Evolutionary conservation across 768 basidiomycete genomes (phyloP), one percentile per base, ranked within the genome.

Genomic region (Exidia glandulosa): DNA sequence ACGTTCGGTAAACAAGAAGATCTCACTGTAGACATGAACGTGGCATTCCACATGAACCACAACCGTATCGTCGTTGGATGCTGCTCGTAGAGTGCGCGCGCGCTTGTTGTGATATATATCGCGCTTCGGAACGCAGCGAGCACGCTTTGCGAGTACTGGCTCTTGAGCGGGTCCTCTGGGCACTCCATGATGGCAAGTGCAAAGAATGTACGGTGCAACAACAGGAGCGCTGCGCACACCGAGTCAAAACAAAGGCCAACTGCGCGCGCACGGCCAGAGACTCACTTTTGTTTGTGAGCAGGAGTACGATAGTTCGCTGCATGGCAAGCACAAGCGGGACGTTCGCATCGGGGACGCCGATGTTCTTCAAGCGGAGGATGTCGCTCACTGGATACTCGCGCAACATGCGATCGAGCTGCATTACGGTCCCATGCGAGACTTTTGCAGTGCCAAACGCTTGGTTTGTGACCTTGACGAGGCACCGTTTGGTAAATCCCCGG

Each of bases 131-230:
- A 85, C 2, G 84, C 85, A 1, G 85, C 83, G 56, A 88, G 70
- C 4, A 87, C 84, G 3, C 85, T 87, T 23, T 77, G 81, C 3
- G 81, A 80, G 66, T 82, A 88, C 67, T 81, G 85, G 74, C 83
- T 84, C 3, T 83, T 81, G 73, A 87, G 81, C 3, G 85, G 84
- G 68, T 88, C 85, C 6, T 69, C 71, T 0, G 83, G 80, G 59
- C 70, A 77, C 62, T 86, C 85, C 65, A 84, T 83, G 59, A 88
- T 68, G 0, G 85, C 85, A 60, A 82, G 81, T 1, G 84, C 85
- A 66, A 88, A 88, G 74, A 84, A 88, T 5, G 84, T 85, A 55
- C 86, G 78, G 69, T 88, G 85, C 77, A 88, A 83, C 64, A 87
- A 87, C 66, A 87, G 85, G 31, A 86, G 69, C 13, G 81, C 85